Percentiles rank a stretch among this genome's conserved stretches.
phyloP scores from a whole-genome alignment of 805 yeast genomes.

The Myxozyma neglecta region DNA sequence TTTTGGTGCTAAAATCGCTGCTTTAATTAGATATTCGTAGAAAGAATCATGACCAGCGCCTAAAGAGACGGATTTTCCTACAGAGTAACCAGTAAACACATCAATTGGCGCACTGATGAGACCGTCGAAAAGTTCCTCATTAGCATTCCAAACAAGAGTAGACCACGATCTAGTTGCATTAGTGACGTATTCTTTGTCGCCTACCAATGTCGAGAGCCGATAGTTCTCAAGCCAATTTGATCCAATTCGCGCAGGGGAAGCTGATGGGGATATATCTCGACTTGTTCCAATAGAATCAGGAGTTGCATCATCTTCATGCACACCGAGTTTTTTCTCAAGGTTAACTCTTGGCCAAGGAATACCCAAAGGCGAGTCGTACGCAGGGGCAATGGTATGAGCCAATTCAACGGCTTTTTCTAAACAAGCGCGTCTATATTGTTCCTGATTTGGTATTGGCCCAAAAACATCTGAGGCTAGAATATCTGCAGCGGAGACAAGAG shows the following conservation, averaged over 20 bases:
- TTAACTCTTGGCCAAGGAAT: constrained; percentile 42
- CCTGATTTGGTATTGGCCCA: constrained; percentile 24
- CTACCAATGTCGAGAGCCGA: constrained; percentile 46
- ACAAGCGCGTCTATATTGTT: constrained; percentile 27
- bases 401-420: constrained; percentile 42
- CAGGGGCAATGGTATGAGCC: constrained; percentile 46
- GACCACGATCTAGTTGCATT: constrained; percentile 29
- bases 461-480: constrained; percentile 39
- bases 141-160: constrained; percentile 17
- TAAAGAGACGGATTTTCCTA: constrained; percentile 14
- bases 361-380: constrained; percentile 52
- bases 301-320: constrained; percentile 3
- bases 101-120: constrained; percentile 29
- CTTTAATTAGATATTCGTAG: constrained; percentile 30
- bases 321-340: constrained; percentile 12
- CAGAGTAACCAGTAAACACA: constrained; percentile 16
- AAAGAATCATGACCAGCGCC: constrained; percentile 30
- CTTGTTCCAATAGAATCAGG: not conserved
- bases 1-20: constrained; percentile 26
- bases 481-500: constrained; percentile 49
- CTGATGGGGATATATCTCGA: constrained; percentile 1
- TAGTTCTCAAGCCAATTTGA: constrained; percentile 44
- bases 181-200: constrained; percentile 43
- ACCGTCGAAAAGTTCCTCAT: constrained; percentile 25
- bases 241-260: constrained; percentile 23